Evolutionary conservation across 2,329 filamentous ascomycete genomes (phyloP).

Genomic region (Aspergillus clavatus): DNA sequence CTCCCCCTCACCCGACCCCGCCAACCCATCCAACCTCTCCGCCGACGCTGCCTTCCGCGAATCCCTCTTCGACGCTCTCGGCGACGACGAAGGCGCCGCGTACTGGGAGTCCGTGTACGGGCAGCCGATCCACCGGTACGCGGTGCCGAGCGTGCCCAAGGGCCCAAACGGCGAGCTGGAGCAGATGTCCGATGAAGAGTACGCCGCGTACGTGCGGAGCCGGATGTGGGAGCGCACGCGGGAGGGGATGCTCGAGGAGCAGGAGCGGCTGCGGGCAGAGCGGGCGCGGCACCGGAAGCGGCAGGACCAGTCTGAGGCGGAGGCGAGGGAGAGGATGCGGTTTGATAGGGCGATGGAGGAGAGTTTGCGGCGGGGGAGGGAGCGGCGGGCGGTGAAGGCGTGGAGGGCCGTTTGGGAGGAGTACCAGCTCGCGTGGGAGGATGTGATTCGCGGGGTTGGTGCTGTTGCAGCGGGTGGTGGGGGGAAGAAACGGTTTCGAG

Average conservation of each 20-base stretch:
- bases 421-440: constrained; percentile 63
- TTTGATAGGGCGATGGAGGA: constrained; percentile 64
- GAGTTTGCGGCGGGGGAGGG: constrained; percentile 63
- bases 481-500: constrained; percentile 27
- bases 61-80: constrained; percentile 93
- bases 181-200: constrained; percentile 88
- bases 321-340: constrained; percentile 24
- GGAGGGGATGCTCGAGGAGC: constrained; percentile 74
- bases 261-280: constrained; percentile 56
- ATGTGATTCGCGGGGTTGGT: constrained; percentile 31
- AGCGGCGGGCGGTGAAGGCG: constrained; percentile 43
- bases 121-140: constrained; percentile 82
- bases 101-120: constrained; percentile 98
- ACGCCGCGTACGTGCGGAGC: constrained; percentile 74
- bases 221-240: constrained; percentile 97
- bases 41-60: constrained; percentile 79
- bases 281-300: constrained; percentile 44
- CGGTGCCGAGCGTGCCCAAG: constrained; percentile 45
- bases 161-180: constrained; percentile 60
- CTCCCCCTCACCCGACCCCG: not conserved
- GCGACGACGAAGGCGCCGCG: constrained; percentile 88
- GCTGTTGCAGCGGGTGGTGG: constrained; percentile 5
- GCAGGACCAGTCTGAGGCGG: constrained; percentile 29
- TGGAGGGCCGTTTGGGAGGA: constrained; percentile 59
- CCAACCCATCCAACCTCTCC: constrained; percentile 42